These are phyloP conservation scores for Cicer judaicum DNA, from an alignment of 306 rosid species.

Conservation along the genomic window DNA sequence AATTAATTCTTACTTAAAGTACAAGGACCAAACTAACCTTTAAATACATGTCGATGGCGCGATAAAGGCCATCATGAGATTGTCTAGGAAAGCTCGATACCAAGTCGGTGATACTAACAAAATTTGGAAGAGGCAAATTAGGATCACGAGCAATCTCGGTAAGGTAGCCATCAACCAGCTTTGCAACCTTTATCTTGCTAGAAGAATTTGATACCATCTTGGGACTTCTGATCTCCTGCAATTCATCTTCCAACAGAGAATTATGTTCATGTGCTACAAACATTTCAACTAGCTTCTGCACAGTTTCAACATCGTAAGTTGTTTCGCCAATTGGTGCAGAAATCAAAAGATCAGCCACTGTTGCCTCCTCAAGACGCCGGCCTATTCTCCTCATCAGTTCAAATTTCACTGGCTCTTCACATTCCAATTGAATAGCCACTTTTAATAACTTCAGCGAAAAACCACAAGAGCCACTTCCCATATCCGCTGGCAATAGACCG, in stretches of 20 bases:
- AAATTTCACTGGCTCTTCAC: slow-evolving; percentile 60
- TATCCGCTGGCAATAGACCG: slow-evolving; percentile 63
- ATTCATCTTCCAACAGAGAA: slow-evolving; percentile 59
- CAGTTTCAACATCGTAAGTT: slow-evolving; percentile 64
- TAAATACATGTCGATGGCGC: slow-evolving; percentile 85
- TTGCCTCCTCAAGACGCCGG: slow-evolving; percentile 79
- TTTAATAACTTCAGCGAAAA: slow-evolving; percentile 73
- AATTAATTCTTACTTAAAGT: background rate
- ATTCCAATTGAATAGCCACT: slow-evolving; percentile 62
- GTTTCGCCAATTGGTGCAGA: slow-evolving; percentile 57
- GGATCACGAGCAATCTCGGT: slow-evolving; percentile 82
- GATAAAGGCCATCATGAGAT: slow-evolving; percentile 87
- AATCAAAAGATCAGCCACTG: slow-evolving; percentile 71
- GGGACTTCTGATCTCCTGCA: slow-evolving; percentile 72
- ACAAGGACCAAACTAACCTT: slow-evolving; percentile 57
- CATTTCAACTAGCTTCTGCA: slow-evolving; percentile 80
- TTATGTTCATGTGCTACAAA: slow-evolving; percentile 56
- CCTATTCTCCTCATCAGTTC: slow-evolving; percentile 72
- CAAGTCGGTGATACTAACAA: slow-evolving; percentile 68
- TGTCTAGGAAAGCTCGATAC: slow-evolving; percentile 73
- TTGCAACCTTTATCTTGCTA: slow-evolving; percentile 70
- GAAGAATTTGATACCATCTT: slow-evolving; percentile 60
- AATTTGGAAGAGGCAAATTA: slow-evolving; percentile 59
- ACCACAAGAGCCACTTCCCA: slow-evolving; percentile 61
- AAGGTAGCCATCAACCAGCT: slow-evolving; percentile 84